Base-by-base conservation (phyloP, 441 rosid genomes). In the Viola pubescens region DNA sequence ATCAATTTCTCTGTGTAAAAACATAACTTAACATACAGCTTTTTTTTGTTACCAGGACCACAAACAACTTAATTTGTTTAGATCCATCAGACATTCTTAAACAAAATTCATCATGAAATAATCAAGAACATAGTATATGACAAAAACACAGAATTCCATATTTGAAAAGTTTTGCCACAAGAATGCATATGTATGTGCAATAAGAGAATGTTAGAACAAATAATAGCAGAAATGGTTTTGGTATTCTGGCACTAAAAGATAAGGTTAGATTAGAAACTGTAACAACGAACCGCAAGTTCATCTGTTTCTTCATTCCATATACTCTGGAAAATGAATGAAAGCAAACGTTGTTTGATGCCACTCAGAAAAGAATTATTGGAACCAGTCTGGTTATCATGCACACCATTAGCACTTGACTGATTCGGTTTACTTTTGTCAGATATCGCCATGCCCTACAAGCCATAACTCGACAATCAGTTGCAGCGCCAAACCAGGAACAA, bases 311-410 rank as follows among this genome's bases (percentile, higher is more conserved):
- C 90, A 61, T 79, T 83, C 95, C 95, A 88, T 75, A 75, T 77
- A 78, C 82, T 87, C 70, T 75, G 79, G 63, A 86, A 94, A 72
- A 94, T 82, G 68, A 90, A 94, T 9, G 99, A 94, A 69, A 94
- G 96, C 71, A 90, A 69, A 3, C 97, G 87, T 60, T 90, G 97
- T 75, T 94, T 94, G 63, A 94, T 77, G 58, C 97, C 96, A 75
- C 81, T 81, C 64, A 94, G 78, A 75, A 88, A 83, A 58, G 75
- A 59, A 66, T 61, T 74, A 48, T 75, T 79, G 61, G 70, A 43
- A 78, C 57, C 70, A n/a, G 78, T 76, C 65, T 76, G 91, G 57
- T 58, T 71, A 49, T 55, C 65, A 48, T 67, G 76, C 59, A 74
- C 55, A 67, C 69, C 71, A 67, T 77, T 81, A 58, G 79, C 86